These are phyloP conservation scores for Ephemerocybe angulata DNA, from an alignment of 768 basidiomycete species.

Conservation along the genomic window DNA sequence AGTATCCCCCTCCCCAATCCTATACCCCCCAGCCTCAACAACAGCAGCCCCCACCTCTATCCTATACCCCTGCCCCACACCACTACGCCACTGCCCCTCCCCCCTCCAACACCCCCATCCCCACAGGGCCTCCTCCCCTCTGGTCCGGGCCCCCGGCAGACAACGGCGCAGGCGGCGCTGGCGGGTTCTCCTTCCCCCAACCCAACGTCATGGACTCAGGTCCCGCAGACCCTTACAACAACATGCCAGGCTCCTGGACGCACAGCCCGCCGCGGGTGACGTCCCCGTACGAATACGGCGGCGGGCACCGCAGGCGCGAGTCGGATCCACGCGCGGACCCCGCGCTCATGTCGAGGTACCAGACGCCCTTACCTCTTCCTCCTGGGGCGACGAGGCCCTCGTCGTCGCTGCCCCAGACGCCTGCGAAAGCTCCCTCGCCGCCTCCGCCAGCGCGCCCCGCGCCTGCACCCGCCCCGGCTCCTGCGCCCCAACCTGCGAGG, in stretches of 20 bases:
- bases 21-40: background rate
- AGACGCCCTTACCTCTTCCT: slow-evolving; percentile 53
- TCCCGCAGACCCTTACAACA: slow-evolving; percentile 5
- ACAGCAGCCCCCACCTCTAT: background rate
- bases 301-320: background rate
- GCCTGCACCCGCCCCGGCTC: slow-evolving; percentile 12
- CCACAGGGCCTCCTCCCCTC: slow-evolving; percentile 13
- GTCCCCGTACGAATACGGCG: background rate
- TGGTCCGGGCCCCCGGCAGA: slow-evolving; percentile 14
- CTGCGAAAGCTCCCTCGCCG: slow-evolving; percentile 1
- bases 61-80: slow-evolving; percentile 5
- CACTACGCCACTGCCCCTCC: background rate
- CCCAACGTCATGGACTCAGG: slow-evolving; percentile 18
- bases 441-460: slow-evolving; percentile 10
- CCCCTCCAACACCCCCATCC: background rate
- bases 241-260: slow-evolving; percentile 1
- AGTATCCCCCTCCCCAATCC: background rate
- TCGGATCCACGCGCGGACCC: slow-evolving; percentile 27
- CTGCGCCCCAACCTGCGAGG: slow-evolving; percentile 13
- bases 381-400: slow-evolving; percentile 21
- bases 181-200: slow-evolving; percentile 30
- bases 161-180: slow-evolving; percentile 9
- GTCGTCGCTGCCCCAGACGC: slow-evolving; percentile 4
- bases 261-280: background rate
- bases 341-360: slow-evolving; percentile 45